Evolutionary conservation across 1,284 basidiomycete species (phyloP).

Genomic region (Singerocomus rubriflavus): DNA sequence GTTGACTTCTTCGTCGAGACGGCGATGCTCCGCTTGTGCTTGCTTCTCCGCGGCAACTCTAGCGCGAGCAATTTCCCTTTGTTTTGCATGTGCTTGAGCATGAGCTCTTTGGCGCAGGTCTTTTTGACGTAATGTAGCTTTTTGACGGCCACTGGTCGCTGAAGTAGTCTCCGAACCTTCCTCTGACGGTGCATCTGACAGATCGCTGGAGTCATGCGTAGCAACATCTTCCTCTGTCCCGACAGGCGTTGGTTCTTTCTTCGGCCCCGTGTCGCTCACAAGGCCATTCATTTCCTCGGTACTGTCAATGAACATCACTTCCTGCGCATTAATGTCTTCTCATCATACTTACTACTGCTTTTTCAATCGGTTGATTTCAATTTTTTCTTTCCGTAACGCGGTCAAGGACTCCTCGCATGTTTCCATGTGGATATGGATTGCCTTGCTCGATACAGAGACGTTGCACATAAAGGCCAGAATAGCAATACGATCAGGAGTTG

Average conservation of each 20-base stretch:
- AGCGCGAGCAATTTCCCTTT: conserved; percentile 71
- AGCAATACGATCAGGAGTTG: conserved; percentile 77
- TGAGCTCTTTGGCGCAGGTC: conserved; percentile 54
- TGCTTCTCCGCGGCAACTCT: conserved; percentile 70
- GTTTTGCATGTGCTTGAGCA: conserved; percentile 64
- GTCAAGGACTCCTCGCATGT: conserved; percentile 87
- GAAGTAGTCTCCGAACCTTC: conserved; percentile 49
- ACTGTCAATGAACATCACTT: conserved; percentile 37
- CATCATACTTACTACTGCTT: conserved; percentile 72
- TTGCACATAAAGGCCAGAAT: conserved; percentile 89
- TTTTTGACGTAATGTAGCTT: conserved; percentile 48
- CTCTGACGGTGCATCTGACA: conserved; percentile 66
- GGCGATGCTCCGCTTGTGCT: conserved; percentile 71
- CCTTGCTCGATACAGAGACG: conserved; percentile 85
- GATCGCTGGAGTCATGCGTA: conserved; percentile 64
- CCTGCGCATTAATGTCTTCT: conserved; percentile 1
- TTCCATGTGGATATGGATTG: conserved; percentile 87
- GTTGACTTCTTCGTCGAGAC: conserved; percentile 84
- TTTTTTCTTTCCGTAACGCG: conserved; percentile 91
- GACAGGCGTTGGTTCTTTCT: conserved; percentile 43
- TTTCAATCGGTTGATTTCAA: conserved; percentile 87
- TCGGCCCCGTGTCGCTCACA: conserved; percentile 54
- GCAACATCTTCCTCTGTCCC: conserved; percentile 53
- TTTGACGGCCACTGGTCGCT: conserved; percentile 41
- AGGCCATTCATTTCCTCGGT: conserved; percentile 72